Evolutionary conservation across 345 rosid genomes (phyloP), one percentile per base, ranked within the genome.

Genomic region (Noccaea bulbosa): DNA sequence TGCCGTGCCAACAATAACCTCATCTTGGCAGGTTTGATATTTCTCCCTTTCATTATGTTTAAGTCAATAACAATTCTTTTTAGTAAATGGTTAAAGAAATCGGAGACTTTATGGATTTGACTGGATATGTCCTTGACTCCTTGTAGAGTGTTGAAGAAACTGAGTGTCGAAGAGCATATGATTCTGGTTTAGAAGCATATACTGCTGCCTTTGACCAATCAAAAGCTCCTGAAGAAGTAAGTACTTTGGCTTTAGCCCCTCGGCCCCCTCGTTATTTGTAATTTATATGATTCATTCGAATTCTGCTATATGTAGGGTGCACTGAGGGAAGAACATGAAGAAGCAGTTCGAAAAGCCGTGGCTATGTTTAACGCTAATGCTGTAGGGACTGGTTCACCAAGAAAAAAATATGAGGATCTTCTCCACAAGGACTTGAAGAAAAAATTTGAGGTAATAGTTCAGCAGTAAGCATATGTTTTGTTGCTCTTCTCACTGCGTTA

Each of bases 71-170:
- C 17, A n/a, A 9, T 17, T 41, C 5, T 44, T 32, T 40, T 51
- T 15, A 4, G 0, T 40, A 7, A 11, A 47, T 48, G 39, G 30
- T 46, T 17, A 6, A 9, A 44, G 1, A 45, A 35, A 11, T 8
- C 7, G n/a, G 1, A 69, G 15, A 46, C 8, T 45, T 40, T 2
- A 20, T 50, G 4, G 62, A 5, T 49, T 24, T 48, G 39, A 38
- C 17, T 38, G 11, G 45, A 24, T 70, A 48, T 71, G 32, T 24
- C 66, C 37, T 61, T 83, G 56, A 69, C 24, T 24, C 66, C 37
- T 61, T 83, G 56, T 77, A 95, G 99, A 92, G 96, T 81, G 99
- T 95, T 22, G 99, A 95, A 85, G 99, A 95, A 86, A 84, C 91
- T 5, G 99, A 95, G 73, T 95, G 99, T 72, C 90, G 90, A 50